Evolutionary conservation across 495 filamentous ascomycete species (phyloP), one percentile per base, ranked within the genome.

Genomic region (Margaritispora aquatica): DNA sequence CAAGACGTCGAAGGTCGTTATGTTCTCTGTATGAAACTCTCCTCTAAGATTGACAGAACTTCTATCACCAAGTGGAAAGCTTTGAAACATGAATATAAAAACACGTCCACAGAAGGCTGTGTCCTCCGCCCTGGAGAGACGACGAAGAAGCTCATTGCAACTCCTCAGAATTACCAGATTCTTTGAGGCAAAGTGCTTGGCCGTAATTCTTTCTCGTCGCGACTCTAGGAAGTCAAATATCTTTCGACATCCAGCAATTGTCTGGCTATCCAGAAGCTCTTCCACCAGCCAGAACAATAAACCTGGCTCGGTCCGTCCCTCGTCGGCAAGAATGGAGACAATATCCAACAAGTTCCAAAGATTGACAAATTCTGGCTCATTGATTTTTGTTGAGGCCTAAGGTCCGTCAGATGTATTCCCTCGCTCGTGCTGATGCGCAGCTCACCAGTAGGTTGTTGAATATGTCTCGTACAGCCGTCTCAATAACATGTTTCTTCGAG

Each of bases 21-120:
- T 84, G 80, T 99, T 99, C 64, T 97, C 93, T 20, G 86, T 83
- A 66, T 99, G 95, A 62, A 92, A 99, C 71, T 97, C 94, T 63
- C 94, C 94, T 26, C 95, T 84, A 50, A 97, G 80, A 64, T 99
- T 99, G 51, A 99, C 93, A 1, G 92, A 96, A 69, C 94, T 97
- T 66, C 89, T 93, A 73, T 99, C 94, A 24, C 92, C 92, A 0
- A 97, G 78, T 11, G 94, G 91, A 66, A 97, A 97, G 69, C 89
- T 95, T 70, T 97, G 94, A 71, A 96, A 97, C 58, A 97, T 83
- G 68, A 96, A 99, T 62, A 99, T 96, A 68, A 96, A 96, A 21
- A 99, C 92, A 47, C 93, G 81, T 34, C 94, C 94, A 69, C 92
- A 97, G 71, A 98, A 99, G 2, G 96, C 92, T 0, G 95, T 90